Percentiles rank a stretch among this genome's conserved stretches.
Evolutionary conservation across 306 rosid species (phyloP).

Genomic region (Notholithocarpus densiflorus): DNA sequence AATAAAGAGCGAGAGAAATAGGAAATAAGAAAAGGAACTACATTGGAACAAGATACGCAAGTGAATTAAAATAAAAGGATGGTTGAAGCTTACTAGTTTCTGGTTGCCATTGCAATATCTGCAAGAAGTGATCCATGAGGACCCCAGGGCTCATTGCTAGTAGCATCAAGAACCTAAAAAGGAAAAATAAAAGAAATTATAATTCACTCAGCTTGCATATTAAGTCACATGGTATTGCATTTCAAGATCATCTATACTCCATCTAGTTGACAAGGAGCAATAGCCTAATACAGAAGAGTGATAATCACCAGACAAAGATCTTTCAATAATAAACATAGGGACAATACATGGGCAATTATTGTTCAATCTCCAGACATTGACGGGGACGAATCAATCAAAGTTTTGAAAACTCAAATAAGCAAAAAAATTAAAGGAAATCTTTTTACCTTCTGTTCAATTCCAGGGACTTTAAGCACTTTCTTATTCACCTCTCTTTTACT

Average conservation of each 20-base stretch:
- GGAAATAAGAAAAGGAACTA: constrained; percentile 24
- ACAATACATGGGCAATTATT: neutral
- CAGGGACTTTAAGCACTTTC: constrained; percentile 96
- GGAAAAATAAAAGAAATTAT: neutral
- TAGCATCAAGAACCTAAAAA: constrained; percentile 89
- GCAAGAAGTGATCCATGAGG: constrained; percentile 99
- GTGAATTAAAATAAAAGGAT: constrained; percentile 16
- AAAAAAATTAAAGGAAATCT: constrained; percentile 8
- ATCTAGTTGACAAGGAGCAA: neutral
- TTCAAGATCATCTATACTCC: constrained; percentile 1
- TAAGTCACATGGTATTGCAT: neutral
- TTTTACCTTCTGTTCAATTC: constrained; percentile 93
- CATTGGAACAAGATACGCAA: constrained; percentile 17
- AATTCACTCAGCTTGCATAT: neutral
- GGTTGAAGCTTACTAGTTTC: constrained; percentile 70
- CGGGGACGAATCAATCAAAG: neutral
- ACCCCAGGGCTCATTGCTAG: constrained; percentile 99
- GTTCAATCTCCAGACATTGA: neutral
- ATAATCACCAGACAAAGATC: constrained; percentile 1
- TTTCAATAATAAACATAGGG: neutral
- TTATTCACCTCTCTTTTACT: constrained; percentile 97
- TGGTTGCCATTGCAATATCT: constrained; percentile 85
- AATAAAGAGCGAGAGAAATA: neutral
- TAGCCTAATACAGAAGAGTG: constrained; percentile 1
- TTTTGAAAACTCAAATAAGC: constrained; percentile 5